Conservation (phyloP, 2,329 filamentous ascomycete species). For the Trichoderma sp. region DNA sequence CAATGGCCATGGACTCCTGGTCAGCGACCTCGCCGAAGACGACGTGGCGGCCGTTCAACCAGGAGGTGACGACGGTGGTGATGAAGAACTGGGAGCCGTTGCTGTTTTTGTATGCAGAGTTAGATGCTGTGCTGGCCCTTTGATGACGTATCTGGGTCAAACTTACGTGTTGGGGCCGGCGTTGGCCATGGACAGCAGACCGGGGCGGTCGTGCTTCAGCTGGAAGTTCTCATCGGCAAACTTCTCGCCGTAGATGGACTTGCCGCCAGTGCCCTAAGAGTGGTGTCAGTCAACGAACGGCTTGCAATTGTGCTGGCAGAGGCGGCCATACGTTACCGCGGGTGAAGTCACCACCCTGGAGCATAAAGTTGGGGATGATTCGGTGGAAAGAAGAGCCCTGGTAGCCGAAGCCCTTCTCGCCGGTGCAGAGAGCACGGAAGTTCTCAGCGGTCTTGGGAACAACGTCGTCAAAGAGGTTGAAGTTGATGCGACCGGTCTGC, state of each 20-base stretch:
- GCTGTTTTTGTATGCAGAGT: conserved; percentile 47
- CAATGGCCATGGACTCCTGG: conserved; percentile 46
- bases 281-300: conserved; percentile 19
- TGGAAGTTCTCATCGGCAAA: conserved; percentile 92
- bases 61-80: conserved; percentile 86
- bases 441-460: conserved; percentile 87
- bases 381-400: conserved; percentile 83
- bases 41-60: conserved; percentile 80
- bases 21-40: conserved; percentile 75
- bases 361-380: conserved; percentile 91
- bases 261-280: conserved; percentile 77
- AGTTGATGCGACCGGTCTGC: conserved; percentile 77
- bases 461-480: conserved; percentile 79
- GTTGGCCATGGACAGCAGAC: conserved; percentile 92
- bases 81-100: conserved; percentile 99
- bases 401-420: conserved; percentile 80
- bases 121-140: neutral
- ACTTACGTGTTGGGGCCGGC: conserved; percentile 86
- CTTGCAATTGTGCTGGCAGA: neutral
- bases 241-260: conserved; percentile 94
- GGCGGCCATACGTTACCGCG: conserved; percentile 71
- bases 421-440: conserved; percentile 81
- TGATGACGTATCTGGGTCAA: neutral
- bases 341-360: conserved; percentile 95
- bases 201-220: conserved; percentile 68